Evolutionary conservation across 495 filamentous ascomycete species (phyloP), one percentile per base, ranked within the genome.

Genomic region (Cercophora scortea): DNA sequence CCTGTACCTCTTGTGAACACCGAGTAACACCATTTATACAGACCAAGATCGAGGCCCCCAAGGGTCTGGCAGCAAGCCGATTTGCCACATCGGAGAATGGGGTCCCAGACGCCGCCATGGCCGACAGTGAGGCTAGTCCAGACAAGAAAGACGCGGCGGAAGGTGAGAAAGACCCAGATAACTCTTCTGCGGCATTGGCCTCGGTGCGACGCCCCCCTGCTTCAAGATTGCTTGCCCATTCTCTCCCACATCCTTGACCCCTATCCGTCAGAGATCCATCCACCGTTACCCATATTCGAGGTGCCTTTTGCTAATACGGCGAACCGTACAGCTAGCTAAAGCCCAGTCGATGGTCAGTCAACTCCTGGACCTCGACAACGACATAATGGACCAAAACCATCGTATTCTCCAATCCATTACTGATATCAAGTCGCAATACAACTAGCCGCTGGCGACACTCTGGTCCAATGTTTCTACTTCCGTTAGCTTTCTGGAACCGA

Each of bases 151-250:
- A 66, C 53, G 60, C 61, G 62, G 71, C 67, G 64, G 75, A 75
- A 78, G 77, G 76, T 77, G 78, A 78, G 73, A 61, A 55, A 35
- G 60, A 71, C 58, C 62, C 65, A 56, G 78, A 81, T 52, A 59
- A 72, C 70, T 79, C 76, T 60, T 80, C 77, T 53, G 67, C 71
- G 56, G 77, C 76, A 58, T 70, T 81, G 59, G 76, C 77, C 63
- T 74, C 76, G 75, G 78, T 81, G 71, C 72, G 77, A 64, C 60
- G n/a, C 62, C 61, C 72, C 71, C 68, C 66, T 69, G 63, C 57
- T 62, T 75, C 64, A 68, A 63, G 62, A 32, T 32, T 25, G 61
- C 54, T 53, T 51, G 45, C 50, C 50, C 44, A 43, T 25, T 32
- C 43, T 34, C 15, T 45, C 32, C 34, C 43, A 42, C 36, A 49